Conservation (phyloP, 163 green algal genomes). For the Scenedesmus sp. region DNA sequence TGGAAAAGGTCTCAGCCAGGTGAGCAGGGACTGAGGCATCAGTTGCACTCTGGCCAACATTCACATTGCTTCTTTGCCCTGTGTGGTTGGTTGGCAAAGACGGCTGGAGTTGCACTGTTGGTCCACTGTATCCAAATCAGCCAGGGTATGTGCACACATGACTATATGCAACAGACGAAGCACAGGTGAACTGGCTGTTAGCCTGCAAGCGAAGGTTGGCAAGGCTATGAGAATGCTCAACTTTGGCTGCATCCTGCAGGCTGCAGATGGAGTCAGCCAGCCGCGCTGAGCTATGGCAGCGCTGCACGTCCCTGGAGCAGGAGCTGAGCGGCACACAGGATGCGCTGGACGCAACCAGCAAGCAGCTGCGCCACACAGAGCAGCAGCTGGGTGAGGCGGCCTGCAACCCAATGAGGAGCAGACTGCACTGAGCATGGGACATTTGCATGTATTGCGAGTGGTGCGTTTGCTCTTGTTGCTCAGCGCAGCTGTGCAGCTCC, state of each 20-base stretch:
- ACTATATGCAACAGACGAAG: not conserved
- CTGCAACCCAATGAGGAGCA: not conserved
- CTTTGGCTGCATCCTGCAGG: not conserved
- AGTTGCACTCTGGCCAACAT: not conserved
- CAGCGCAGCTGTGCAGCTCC: not conserved
- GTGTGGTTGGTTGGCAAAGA: not conserved
- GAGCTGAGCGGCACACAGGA: slow-evolving; percentile 27
- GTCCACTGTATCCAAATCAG: no score
- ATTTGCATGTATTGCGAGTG: no score
- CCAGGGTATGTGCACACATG: no score
- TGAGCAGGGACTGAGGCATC: not conserved
- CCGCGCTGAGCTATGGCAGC: slow-evolving; percentile 41
- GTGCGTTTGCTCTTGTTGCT: not conserved
- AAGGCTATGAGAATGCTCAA: not conserved
- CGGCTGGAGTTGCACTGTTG: no score
- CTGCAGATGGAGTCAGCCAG: slow-evolving; percentile 46
- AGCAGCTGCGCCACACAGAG: not conserved
- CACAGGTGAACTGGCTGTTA: not conserved
- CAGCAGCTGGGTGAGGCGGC: slow-evolving; percentile 32
- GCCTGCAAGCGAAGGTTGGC: not conserved
- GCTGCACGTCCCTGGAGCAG: slow-evolving; percentile 30
- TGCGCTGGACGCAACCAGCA: slow-evolving; percentile 22
- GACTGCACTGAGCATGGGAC: not conserved
- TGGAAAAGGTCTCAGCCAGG: slow-evolving; percentile 22
- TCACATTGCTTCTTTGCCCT: not conserved